Base-by-base conservation (phyloP, 2,329 filamentous ascomycete species). In the Orbilia quercus region DNA sequence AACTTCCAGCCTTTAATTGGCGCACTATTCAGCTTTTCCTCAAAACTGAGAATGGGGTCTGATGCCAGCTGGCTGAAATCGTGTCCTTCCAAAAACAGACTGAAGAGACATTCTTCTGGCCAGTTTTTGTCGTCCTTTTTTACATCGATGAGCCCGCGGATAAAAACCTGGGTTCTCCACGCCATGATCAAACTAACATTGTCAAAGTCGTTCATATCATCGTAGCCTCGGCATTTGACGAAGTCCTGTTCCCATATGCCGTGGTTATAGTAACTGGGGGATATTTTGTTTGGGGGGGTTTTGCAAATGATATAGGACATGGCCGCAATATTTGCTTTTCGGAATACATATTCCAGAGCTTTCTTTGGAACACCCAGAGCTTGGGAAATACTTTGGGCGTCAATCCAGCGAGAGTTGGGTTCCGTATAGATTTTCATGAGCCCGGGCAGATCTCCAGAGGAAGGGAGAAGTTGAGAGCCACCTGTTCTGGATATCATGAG, bases 81-180 rank as follows among this genome's bases (percentile, higher is more conserved):
- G 25, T 50, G 9, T 36, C 22, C 20, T 6, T 14, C 23, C 1
- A 36, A 38, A 28, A 69, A 69, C 2, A 25, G 23, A 22, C 54
- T 47, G n/a, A 69, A 23, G 1, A 69, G 38, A 14, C 57, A 54
- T n/a, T 38, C 25, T 20, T 63, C 51, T 2, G 57, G 50, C 66
- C 66, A 63, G 36, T 50, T 34, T 3, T 7, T 6, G 7, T 25
- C 20, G 5, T 23, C 38, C 2, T 2, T 7, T 11, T 31, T 25
- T 2, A 28, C 20, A 1, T 44, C 20, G 12, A 48, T 22, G n/a
- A 62, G 14, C 4, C 44, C 42, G 1, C 23, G 16, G 9, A 72
- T 65, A 28, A 59, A 72, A 12, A 54, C n/a, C 11, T 72, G 59
- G 2, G 67, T 72, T 50, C 67, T 51, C 36, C 47, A 63, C 16